Evolutionary conservation across 2,329 filamentous ascomycete genomes (phyloP), one percentile per base, ranked within the genome.

Genomic region (Apiospora malaysiana): DNA sequence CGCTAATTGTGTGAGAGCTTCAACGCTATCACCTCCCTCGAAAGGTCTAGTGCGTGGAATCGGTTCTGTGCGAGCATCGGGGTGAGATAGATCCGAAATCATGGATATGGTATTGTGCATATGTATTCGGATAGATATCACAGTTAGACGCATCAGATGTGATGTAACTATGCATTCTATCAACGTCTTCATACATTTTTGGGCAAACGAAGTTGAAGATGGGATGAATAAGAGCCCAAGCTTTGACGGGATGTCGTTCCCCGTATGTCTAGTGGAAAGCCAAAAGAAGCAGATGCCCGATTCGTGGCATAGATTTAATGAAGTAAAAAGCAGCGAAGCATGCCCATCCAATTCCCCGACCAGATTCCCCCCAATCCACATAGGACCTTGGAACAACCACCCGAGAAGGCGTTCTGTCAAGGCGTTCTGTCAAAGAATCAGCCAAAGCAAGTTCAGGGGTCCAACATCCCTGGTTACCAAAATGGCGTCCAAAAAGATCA

Each of bases 191-290:
- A 45, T 45, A 3, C 12, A 16, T 16, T 45, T 45, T 47, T 16
- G 45, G 2, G 5, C 45, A 5, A 40, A 23, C 21, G 27, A n/a
- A n/a, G 27, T 32, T 14, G 9, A 63, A 40, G 18, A 40, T 63
- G 27, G 32, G 56, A 63, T 63, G 56, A 63, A 63, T 37, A 63
- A 63, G 56, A 63, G 32, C 27, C 27, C 51, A 37, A n/a, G 32
- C 21, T 40, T 63, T 14, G 32, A n/a, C 56, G 56, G 56, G 56
- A 63, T n/a, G 6, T 63, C 32, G 8, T 40, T 37, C 40, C 32
- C 56, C 56, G 56, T 32, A 5, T 40, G 2, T 1, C 56, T 63
- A 63, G 56, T 10, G 56, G 9, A 63, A 63, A 40, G 56, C 27
- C 32, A 63, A 63, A 63, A 32, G 56, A 2, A 25, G 25, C 25